Base-by-base conservation (phyloP, 2,329 filamentous ascomycete species). In the Eutypella sp. region DNA sequence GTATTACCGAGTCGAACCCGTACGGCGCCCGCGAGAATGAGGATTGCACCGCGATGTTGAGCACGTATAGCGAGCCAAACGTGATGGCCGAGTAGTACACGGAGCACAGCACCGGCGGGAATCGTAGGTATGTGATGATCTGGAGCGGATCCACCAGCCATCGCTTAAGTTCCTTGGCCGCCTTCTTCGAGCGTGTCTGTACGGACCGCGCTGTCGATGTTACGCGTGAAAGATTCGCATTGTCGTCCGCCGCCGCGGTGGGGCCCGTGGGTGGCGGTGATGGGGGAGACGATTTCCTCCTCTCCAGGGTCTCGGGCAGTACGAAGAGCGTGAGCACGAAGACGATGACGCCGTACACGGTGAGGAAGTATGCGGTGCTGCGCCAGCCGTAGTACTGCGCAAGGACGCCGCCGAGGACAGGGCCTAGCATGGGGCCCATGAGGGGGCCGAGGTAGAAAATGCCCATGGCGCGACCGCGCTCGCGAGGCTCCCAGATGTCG, bases 381-480 rank as follows among this genome's bases (percentile, higher is more conserved):
- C 85, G 74, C 89, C 89, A 93, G 1, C 83, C 81, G 58, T 85
- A 82, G 5, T 65, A 72, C 54, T 88, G 69, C 1, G 84, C 75
- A n/a, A 95, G 67, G 1, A 76, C 79, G 37, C 88, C 89, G 43
- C 88, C 89, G 25, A 93, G 72, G 43, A 93, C 85, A 2, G 89
- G 89, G 0, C 85, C 82, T 5, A 92, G 64, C 13, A 93, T 67
- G 0, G 89, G 89, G 0, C 87, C 88, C 41, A 82, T 76, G 8
- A 93, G 67, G 0, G 89, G 88, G 0, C 89, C 89, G 0, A 93
- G 74, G 56, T 91, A 93, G 65, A 92, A 93, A 34, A 87, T 68
- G 33, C 85, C 81, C 87, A 93, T 93, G n/a, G 88, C 88, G 15
- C 71, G 72, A 3, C 89, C 89, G 41, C 89, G 73, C 62, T 92